Evolutionary conservation across 805 yeast genomes (phyloP).

Genomic region (Metschnikowia proteae): DNA sequence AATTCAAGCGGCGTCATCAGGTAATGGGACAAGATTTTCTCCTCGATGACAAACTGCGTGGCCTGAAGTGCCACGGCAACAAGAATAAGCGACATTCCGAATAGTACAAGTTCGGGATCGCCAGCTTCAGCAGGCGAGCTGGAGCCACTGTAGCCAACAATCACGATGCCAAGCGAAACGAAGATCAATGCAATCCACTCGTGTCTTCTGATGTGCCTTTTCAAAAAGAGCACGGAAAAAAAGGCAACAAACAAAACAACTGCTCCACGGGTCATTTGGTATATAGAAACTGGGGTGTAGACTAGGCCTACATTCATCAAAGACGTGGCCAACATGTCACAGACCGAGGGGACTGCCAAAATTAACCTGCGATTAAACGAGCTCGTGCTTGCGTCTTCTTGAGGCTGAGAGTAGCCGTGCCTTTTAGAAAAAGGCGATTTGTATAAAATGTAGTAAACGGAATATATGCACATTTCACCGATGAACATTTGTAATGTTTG

Average conservation of each 20-base stretch:
- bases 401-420: slow-evolving; percentile 8
- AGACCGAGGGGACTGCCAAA: slow-evolving; percentile 58
- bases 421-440: slow-evolving; percentile 17
- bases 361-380: slow-evolving; percentile 10
- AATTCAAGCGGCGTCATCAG: slow-evolving; percentile 57
- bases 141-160: slow-evolving; percentile 72
- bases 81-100: slow-evolving; percentile 59
- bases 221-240: slow-evolving; percentile 60
- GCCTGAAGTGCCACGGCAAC: slow-evolving; percentile 69
- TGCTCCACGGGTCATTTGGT: slow-evolving; percentile 84
- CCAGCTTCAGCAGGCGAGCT: slow-evolving; percentile 19
- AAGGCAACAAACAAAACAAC: slow-evolving; percentile 72
- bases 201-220: slow-evolving; percentile 48
- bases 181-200: slow-evolving; percentile 67
- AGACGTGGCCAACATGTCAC: slow-evolving; percentile 73
- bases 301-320: slow-evolving; percentile 71
- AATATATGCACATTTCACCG: slow-evolving; percentile 57
- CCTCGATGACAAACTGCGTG: slow-evolving; percentile 74
- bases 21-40: slow-evolving; percentile 53
- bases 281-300: slow-evolving; percentile 72
- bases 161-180: slow-evolving; percentile 65
- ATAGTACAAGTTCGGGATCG: slow-evolving; percentile 28
- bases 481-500: slow-evolving; percentile 80
- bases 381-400: slow-evolving; percentile 12
- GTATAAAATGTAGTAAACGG: slow-evolving; percentile 34